Base-by-base conservation (phyloP, 2,329 filamentous ascomycete genomes). In the Aureobasidium sp. region DNA sequence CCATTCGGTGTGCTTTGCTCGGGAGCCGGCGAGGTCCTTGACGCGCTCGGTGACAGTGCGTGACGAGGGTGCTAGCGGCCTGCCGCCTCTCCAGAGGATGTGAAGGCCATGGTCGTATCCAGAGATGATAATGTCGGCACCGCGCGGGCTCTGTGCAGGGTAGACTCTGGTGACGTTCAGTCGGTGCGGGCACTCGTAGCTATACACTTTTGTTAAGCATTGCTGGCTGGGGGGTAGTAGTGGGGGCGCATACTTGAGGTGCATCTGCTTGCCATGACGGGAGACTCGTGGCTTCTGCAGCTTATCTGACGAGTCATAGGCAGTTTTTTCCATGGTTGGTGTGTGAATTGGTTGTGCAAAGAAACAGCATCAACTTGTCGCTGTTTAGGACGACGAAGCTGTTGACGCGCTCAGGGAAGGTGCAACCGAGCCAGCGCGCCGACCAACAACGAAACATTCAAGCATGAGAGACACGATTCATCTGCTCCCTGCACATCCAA, bases 41-140 rank as follows among this genome's bases (percentile, higher is more conserved):
- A 60, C 45, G 27, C 45, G 58, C 34, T 60, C 58, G 10, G 47
- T 42, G 27, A 60, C 58, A 27, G 58, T 27, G n/a, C 58, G 58
- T 39, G 58, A 52, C 32, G 11, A 6, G n/a, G 39, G 7, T 2
- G 36, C 36, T 15, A 61, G 41, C 15, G 74, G 72, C 32, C 75
- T 77, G 4, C 84, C 84, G 47, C 83, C 83, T 71, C 82, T 77
- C 85, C 85, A 87, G 34, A 85, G 66, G 53, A 87, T 72, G 62
- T 79, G 79, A 27, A 88, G 66, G 5, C 85, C 85, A 45, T 75
- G 76, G 45, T 82, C 79, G 65, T 86, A 80, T 50, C 81, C 85
- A 66, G 84, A 86, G 13, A 87, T 68, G 48, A 86, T 75, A 63
- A 87, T 76, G 3, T 81, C 83, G 3, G 85, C 86, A 69, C 83